phyloP scores from a whole-genome alignment of 257 asterid genomes.

The Knoxia roxburghii region DNA sequence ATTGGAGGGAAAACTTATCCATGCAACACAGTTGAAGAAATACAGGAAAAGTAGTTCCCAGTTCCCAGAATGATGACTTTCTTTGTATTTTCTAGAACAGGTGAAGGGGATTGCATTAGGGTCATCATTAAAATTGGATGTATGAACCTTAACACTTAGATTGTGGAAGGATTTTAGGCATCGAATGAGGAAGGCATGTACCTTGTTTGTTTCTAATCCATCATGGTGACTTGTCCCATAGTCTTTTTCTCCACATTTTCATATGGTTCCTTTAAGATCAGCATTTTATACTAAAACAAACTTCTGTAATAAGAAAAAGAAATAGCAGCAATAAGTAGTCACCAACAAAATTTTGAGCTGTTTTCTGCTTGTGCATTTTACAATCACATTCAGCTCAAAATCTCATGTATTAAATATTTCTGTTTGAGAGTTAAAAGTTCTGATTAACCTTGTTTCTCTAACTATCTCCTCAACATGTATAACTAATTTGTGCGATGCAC shows the following conservation, averaged over 20 bases:
- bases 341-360: neutral
- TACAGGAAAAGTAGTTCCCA: neutral
- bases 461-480: constrained; percentile 1
- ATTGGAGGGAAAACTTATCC: neutral
- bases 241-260: too few species aligned
- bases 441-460: neutral
- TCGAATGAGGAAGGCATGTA: neutral
- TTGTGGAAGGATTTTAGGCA: neutral
- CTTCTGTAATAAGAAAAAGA: neutral
- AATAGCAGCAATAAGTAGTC: neutral
- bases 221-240: neutral
- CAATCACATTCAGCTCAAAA: neutral
- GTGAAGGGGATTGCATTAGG: neutral
- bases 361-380: neutral
- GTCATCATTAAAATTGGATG: neutral
- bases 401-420: neutral
- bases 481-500: neutral
- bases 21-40: neutral
- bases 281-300: neutral
- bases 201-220: neutral
- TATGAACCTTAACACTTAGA: too few species aligned
- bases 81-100: neutral
- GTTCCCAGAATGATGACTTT: neutral
- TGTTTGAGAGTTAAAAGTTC: neutral
- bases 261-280: neutral